These are phyloP conservation scores for Sporisorium sorghi DNA, from an alignment of 1,284 basidiomycete species.

Conservation along the genomic window DNA sequence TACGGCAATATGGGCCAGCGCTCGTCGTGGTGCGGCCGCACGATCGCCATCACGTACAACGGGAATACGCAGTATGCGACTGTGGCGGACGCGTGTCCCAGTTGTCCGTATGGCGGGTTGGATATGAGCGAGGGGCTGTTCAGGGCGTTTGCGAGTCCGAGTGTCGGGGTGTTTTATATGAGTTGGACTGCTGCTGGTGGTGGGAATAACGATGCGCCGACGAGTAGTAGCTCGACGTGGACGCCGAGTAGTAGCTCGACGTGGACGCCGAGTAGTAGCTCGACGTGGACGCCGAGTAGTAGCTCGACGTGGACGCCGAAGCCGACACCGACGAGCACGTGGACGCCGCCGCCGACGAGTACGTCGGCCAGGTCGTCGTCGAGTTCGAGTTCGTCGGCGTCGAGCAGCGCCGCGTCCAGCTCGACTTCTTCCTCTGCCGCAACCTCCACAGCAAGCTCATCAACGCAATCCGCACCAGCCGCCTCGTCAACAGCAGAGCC, in stretches of 20 bases:
- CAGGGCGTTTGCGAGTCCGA: constrained; percentile 49
- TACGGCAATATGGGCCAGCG: constrained; percentile 42
- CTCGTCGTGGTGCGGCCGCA: constrained; percentile 73
- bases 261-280: too few species aligned
- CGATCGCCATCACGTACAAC: constrained; percentile 76
- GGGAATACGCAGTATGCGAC: constrained; percentile 73
- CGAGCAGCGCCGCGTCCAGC: constrained; percentile 1
- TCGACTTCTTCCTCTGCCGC: constrained; percentile 10
- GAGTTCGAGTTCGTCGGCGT: too few species aligned
- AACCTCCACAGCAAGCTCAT: constrained; percentile 11
- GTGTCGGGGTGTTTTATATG: constrained; percentile 56
- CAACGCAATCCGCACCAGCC: not conserved
- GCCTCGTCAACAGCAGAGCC: not conserved
- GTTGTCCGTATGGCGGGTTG: constrained; percentile 79
- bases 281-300: too few species aligned
- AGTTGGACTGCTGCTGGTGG: constrained; percentile 43
- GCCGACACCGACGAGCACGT: constrained; percentile 15
- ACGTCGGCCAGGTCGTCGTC: too few species aligned
- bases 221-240: not conserved
- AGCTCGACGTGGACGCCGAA: constrained; percentile 18
- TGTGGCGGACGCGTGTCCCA: constrained; percentile 79
- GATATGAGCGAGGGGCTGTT: constrained; percentile 85
- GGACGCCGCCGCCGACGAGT: constrained; percentile 15
- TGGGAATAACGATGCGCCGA: constrained; percentile 9
- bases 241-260: too few species aligned